These are phyloP conservation scores for Penicillium sp. DNA, from an alignment of 2,329 filamentous ascomycete species.

Conservation along the genomic window DNA sequence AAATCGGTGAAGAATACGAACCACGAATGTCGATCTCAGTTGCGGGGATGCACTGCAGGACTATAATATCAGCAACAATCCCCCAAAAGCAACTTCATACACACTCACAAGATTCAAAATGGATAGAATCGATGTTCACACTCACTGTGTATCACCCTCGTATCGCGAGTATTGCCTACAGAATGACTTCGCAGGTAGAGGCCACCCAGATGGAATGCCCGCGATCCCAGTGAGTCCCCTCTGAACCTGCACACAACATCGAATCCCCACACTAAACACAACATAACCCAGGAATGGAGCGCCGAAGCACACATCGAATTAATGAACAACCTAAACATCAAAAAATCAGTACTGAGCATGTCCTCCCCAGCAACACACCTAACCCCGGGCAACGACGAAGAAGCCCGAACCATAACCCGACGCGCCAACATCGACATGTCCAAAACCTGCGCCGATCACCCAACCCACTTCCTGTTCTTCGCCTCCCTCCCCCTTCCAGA, in stretches of 20 bases:
- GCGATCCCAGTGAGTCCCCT: slow-evolving; percentile 18
- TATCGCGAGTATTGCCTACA: slow-evolving; percentile 24
- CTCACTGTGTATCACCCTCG: slow-evolving; percentile 18
- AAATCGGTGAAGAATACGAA: not conserved
- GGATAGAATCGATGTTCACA: slow-evolving; percentile 22
- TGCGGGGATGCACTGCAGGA: not conserved
- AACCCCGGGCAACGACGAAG: slow-evolving; percentile 37
- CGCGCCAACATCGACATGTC: slow-evolving; percentile 34
- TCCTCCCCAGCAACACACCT: slow-evolving; percentile 56
- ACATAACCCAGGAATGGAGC: slow-evolving; percentile 43
- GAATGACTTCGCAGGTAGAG: slow-evolving; percentile 22
- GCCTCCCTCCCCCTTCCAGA: slow-evolving; percentile 56
- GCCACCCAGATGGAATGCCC: slow-evolving; percentile 25
- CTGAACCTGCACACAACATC: not conserved
- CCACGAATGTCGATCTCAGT: not conserved
- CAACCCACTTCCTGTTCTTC: slow-evolving; percentile 52
- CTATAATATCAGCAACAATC: not conserved
- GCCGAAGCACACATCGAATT: slow-evolving; percentile 49
- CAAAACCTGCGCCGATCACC: slow-evolving; percentile 26
- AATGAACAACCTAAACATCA: slow-evolving; percentile 53
- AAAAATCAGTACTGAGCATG: slow-evolving; percentile 56
- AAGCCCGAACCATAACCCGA: slow-evolving; percentile 42
- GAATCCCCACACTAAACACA: not conserved
- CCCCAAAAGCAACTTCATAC: not conserved
- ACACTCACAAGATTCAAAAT: not conserved